A percentile compares a stretch with the other conserved stretches of the same genome.
phyloP scores from a whole-genome alignment of 371 early-diverging fungal genomes.

The Mortierella sp. region DNA sequence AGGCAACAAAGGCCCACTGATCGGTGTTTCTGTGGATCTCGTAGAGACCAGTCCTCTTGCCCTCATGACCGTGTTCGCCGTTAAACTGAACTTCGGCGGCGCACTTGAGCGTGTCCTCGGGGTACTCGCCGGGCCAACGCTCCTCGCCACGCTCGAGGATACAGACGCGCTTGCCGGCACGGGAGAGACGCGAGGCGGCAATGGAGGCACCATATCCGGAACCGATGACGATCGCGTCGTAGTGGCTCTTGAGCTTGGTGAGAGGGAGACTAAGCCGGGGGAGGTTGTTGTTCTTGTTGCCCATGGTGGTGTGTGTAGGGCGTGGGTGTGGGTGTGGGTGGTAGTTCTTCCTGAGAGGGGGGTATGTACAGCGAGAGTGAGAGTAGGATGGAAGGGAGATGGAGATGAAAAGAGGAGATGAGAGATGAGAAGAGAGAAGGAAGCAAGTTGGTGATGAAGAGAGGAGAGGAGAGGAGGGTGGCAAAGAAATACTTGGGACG shows the following conservation, averaged over 20 bases:
- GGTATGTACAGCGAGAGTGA: too few species aligned
- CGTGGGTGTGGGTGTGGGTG: too few species aligned
- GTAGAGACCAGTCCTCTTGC: constrained; percentile 53
- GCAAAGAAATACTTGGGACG: too few species aligned
- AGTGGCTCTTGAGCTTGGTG: constrained; percentile 50
- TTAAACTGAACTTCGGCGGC: constrained; percentile 53
- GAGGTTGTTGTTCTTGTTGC: constrained; percentile 26
- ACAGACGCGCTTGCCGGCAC: constrained; percentile 56
- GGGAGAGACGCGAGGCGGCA: constrained; percentile 56
- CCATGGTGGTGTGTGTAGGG: too few species aligned
- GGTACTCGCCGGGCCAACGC: constrained; percentile 60
- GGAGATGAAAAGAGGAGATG: too few species aligned
- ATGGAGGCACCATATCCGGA: constrained; percentile 59
- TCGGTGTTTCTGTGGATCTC: constrained; percentile 52
- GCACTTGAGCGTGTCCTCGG: constrained; percentile 38
- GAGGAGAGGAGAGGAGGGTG: too few species aligned
- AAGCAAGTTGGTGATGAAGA: too few species aligned
- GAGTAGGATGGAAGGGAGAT: too few species aligned
- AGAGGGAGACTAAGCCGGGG: constrained; percentile 41
- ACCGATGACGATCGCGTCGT: constrained; percentile 57
- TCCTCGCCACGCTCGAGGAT: constrained; percentile 56
- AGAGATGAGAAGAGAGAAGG: too few species aligned
- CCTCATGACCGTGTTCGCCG: constrained; percentile 39
- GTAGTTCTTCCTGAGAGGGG: too few species aligned
- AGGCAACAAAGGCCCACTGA: constrained; percentile 55